phyloP scores from a whole-genome alignment of 257 asterid species.

The Fraxinus cuspidata region DNA sequence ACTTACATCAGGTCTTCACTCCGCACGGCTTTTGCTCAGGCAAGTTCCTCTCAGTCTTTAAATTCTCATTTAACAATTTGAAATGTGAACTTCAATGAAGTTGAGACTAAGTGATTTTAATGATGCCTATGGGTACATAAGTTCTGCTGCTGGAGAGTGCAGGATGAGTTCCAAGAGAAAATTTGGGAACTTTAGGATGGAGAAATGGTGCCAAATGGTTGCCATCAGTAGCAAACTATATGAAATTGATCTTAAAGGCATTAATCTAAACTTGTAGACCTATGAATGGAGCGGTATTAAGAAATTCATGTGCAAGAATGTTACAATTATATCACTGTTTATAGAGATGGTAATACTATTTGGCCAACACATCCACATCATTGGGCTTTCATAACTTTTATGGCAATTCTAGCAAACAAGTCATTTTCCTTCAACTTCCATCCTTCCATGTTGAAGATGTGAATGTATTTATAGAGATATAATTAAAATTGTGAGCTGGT shows the following conservation, averaged over 20 bases:
- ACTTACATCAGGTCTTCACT: slow-evolving; percentile 95
- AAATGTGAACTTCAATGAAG: not conserved
- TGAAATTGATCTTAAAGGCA: not conserved
- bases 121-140: not conserved
- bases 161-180: not conserved
- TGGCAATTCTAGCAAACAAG: not conserved
- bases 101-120: not conserved
- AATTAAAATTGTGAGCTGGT: not conserved
- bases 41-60: slow-evolving; percentile 37
- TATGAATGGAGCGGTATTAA: not conserved
- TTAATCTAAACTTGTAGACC: not conserved
- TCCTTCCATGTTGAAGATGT: not conserved
- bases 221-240: not conserved
- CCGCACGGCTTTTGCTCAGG: slow-evolving; percentile 99
- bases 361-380: not conserved
- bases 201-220: not conserved
- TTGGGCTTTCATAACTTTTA: not conserved
- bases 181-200: not conserved
- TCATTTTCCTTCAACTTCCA: not conserved
- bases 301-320: not conserved
- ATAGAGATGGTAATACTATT: not conserved
- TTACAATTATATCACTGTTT: no score
- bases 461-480: not conserved
- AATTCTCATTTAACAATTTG: not conserved
- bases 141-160: not conserved